Percentiles rank a stretch among this genome's conserved stretches.
Conservation (phyloP, 768 basidiomycete species). For the Lactarius akahatsu region DNA sequence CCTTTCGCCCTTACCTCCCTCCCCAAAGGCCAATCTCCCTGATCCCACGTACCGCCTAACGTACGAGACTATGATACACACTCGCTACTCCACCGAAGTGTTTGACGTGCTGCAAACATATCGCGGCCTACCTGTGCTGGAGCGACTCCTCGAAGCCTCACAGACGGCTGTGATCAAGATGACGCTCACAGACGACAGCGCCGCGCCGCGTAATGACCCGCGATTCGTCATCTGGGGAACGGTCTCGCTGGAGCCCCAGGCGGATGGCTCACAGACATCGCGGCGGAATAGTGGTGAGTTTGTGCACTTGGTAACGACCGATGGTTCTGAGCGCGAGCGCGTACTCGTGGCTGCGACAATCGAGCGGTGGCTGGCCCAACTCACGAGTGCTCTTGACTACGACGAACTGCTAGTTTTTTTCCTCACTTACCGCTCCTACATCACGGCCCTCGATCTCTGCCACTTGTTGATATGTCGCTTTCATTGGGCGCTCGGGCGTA, state of each 20-base stretch:
- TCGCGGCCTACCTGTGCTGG: conserved; percentile 70
- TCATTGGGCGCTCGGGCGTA: conserved; percentile 75
- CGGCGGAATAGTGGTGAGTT: conserved; percentile 26
- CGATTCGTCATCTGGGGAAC: conserved; percentile 92
- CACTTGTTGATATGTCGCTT: conserved; percentile 84
- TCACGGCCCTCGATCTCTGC: conserved; percentile 74
- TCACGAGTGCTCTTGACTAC: conserved; percentile 83
- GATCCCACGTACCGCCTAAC: conserved; percentile 38
- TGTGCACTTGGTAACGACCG: conserved; percentile 23
- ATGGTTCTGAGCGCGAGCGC: conserved; percentile 41
- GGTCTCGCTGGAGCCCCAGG: conserved; percentile 37
- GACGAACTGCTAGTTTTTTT: conserved; percentile 89
- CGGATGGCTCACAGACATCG: conserved; percentile 29
- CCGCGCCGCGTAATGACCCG: conserved; percentile 81
- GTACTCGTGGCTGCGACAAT: conserved; percentile 87
- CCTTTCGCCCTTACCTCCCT: conserved; percentile 19
- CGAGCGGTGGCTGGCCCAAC: conserved; percentile 89
- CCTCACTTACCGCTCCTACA: conserved; percentile 86
- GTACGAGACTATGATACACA: conserved; percentile 52
- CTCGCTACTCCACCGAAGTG: conserved; percentile 69
- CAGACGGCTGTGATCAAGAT: conserved; percentile 72
- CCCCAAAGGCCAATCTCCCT: conserved; percentile 25
- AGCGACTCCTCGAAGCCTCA: conserved; percentile 57
- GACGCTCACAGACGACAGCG: conserved; percentile 63
- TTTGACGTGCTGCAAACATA: conserved; percentile 83